Base-by-base conservation (phyloP, 805 yeast genomes). In the Yamadazyma olivae region DNA sequence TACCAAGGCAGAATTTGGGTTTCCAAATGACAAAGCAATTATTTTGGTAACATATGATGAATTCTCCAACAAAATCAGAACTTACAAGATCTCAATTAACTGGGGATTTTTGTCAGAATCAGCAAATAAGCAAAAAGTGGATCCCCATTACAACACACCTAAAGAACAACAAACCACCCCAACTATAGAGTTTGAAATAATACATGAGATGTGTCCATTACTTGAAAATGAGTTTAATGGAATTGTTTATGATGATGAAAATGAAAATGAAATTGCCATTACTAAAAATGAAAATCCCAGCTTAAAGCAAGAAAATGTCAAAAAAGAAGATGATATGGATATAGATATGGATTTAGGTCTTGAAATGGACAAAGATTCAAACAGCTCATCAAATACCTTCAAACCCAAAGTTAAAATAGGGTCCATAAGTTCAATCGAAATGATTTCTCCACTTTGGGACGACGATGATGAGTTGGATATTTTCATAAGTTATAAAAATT, bases 81-180 rank as follows among this genome's bases (percentile, higher is more conserved):
- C 76, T 1, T 79, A 65, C 48, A 48, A 55, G 17, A 50, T 79
- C 3, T 32, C 46, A 0, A 59, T 80, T 8, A 71, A 77, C 40
- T 81, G 86, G 86, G 81, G 80, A 1, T 71, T 60, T 39, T 53
- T 77, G 20, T 54, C 58, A 1, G 69, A 64, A 26, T 67, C 79
- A 3, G 75, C 79, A 6, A 61, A 60, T 30, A 62, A 64, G 22
- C 70, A 74, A 37, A 61, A 64, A 32, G 57, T 61, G 10, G 70
- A 65, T 35, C 79, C 79, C 6, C 70, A 69, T 41, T 75, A 59
- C 46, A 69, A 67, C 40, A 75, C 79, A 0, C 79, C 80, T 1
- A 65, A 61, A 20, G 70, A 64, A 14, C 54, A 55, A 23, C 72
- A 64, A 44, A 60, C 43, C 10, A 50, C 56, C 3, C 82, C 83